These are phyloP conservation scores for Yarrowia galli DNA, from an alignment of 1,139 yeast species.

Conservation along the genomic window DNA sequence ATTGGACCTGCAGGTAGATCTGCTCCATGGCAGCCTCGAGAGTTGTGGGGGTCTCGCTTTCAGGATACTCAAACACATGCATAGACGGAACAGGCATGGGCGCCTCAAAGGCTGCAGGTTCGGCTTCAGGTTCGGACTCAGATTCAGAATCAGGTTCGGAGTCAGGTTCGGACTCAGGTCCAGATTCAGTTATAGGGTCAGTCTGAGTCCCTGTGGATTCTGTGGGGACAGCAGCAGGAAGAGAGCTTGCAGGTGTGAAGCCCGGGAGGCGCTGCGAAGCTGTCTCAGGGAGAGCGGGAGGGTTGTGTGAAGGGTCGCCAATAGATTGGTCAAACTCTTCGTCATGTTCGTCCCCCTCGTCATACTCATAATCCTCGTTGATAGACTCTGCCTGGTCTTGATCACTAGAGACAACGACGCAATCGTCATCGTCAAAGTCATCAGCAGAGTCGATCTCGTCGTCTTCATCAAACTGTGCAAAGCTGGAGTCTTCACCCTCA, in stretches of 20 bases:
- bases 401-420: background rate
- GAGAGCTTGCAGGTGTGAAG: conserved; percentile 24
- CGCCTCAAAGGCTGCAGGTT: conserved; percentile 16
- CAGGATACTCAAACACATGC: background rate
- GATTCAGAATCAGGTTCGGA: conserved; percentile 1
- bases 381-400: background rate
- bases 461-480: conserved; percentile 19
- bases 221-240: conserved; percentile 13
- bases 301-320: background rate
- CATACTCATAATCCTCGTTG: background rate
- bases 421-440: conserved; percentile 4
- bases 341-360: conserved; percentile 3
- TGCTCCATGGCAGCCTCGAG: conserved; percentile 30
- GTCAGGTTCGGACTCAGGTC: conserved; percentile 13
- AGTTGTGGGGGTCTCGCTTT: background rate
- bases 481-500: background rate
- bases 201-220: conserved; percentile 25
- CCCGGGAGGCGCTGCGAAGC: background rate
- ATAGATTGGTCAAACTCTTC: conserved; percentile 9
- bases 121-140: conserved; percentile 22
- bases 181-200: conserved; percentile 3
- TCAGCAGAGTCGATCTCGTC: background rate
- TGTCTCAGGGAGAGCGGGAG: background rate
- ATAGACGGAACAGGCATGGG: conserved; percentile 19
- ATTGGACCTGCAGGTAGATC: conserved; percentile 25